These are phyloP conservation scores for Tetrahymena thermophila DNA, from an alignment of 73 alveolate genomes.

Conservation along the genomic window DNA sequence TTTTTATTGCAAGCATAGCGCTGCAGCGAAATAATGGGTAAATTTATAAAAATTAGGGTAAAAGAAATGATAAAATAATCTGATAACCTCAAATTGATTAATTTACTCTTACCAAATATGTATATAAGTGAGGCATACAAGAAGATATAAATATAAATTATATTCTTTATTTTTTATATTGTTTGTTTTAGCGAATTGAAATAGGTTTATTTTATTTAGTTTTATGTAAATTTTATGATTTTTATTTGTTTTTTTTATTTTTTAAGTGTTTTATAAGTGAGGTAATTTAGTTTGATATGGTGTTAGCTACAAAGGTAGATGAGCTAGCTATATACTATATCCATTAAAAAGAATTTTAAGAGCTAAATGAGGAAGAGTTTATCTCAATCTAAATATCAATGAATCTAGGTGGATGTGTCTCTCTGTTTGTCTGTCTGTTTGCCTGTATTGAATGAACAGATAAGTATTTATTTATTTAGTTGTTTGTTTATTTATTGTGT, in stretches of 20 bases:
- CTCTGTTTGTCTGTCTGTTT: too few species aligned
- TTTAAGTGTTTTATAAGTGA: not conserved
- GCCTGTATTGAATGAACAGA: not conserved
- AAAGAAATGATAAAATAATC: not conserved
- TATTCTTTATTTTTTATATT: not conserved
- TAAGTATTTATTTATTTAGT: not conserved
- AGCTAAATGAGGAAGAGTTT: not conserved
- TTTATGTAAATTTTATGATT: not conserved
- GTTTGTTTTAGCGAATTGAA: not conserved
- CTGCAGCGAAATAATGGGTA: too few species aligned
- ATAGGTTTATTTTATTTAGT: not conserved
- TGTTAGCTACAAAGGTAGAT: not conserved
- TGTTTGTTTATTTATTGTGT: too few species aligned
- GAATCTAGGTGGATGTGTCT: too few species aligned
- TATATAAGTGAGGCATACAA: not conserved
- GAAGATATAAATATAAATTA: not conserved
- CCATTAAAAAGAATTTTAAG: not conserved
- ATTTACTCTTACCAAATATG: not conserved
- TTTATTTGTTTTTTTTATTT: not conserved
- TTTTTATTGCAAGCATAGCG: too few species aligned
- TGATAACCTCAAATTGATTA: not conserved
- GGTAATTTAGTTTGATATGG: not conserved
- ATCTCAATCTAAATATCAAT: not conserved
- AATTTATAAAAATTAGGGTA: not conserved
- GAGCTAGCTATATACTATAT: not conserved